Percentiles rank a stretch among this genome's conserved stretches.
Evolutionary conservation across 257 asterid species (phyloP).

Genomic region (Solanum sitiens): DNA sequence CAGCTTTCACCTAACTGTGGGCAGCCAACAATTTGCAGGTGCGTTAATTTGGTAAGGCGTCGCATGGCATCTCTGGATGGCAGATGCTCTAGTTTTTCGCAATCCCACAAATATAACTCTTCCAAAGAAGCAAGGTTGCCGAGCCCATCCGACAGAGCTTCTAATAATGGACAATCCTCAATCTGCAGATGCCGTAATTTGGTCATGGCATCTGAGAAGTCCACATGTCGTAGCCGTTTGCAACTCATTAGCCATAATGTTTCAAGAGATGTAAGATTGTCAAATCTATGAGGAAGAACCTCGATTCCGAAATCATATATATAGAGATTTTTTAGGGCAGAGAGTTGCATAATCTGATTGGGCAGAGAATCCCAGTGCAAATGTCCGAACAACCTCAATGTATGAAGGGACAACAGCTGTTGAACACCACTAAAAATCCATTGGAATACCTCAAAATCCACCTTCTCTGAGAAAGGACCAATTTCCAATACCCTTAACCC

Average conservation of each 20-base stretch:
- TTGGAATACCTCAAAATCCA: neutral
- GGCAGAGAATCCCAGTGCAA: slow-evolving; percentile 7
- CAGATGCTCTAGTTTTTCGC: neutral
- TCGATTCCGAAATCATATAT: neutral
- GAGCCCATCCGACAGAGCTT: neutral
- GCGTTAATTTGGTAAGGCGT: neutral
- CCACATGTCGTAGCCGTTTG: neutral
- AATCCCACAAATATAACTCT: fast-evolving
- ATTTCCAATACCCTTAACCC: fast-evolving
- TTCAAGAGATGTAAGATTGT: slow-evolving; percentile 6
- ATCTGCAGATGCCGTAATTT: neutral
- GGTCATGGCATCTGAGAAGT: neutral
- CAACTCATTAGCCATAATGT: fast-evolving
- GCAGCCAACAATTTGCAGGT: fast-evolving
- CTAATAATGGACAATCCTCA: neutral
- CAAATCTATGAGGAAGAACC: slow-evolving; percentile 13
- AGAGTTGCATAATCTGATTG: slow-evolving; percentile 1
- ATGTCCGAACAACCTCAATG: fast-evolving
- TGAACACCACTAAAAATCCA: neutral
- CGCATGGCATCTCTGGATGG: neutral
- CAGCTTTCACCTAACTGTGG: neutral
- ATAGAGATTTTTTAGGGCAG: fast-evolving
- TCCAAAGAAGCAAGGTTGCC: neutral
- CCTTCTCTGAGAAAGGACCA: neutral
- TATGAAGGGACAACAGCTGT: neutral